Evolutionary conservation across 2,329 filamentous ascomycete genomes (phyloP), one percentile per base, ranked within the genome.

Genomic region (Scedosporium dehoogii): DNA sequence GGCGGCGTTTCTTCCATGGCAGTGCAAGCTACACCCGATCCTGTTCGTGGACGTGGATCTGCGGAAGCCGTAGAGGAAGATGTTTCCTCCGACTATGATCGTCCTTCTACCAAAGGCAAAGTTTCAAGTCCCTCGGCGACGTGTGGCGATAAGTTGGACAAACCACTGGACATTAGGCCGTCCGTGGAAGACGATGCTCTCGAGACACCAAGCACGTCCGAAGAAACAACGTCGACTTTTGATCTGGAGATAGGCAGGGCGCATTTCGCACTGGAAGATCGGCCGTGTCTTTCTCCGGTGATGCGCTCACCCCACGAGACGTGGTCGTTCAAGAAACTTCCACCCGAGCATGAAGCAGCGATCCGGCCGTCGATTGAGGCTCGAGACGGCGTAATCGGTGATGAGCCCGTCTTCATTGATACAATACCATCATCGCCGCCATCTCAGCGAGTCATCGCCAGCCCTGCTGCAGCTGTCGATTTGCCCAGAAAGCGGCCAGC

Each of bases 121-220:
- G 16, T 23, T 61, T 27, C 64, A 23, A 16, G 16, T 38, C 23
- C 27, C 33, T 14, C 12, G 18, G 25, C 10, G 4, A 3, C 21
- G 12, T 12, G 9, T 7, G 42, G 4, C 5, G 21, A 60, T 6
- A 18, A 18, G 44, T n/a, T 25, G 3, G 23, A 66, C 46, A 63
- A 66, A 33, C 58, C 63, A 18, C 65, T 67, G 48, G 65, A 68
- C 7, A 56, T 64, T 21, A 61, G 48, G 12, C 65, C 63, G 42
- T 64, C 69, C 27, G 65, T 66, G 21, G 66, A 68, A 23, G 63
- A 67, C 46, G 59, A 61, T n/a, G 48, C 18, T 51, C 16, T 33
- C 14, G 44, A 23, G 12, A 18, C 25, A n/a, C 23, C 38, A n/a
- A 53, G 44, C 48, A 38, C 25, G 6, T 23, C 44, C 7, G 25